These are phyloP conservation scores for Botrytis medusae DNA, from an alignment of 2,329 filamentous ascomycete species.

Conservation along the genomic window DNA sequence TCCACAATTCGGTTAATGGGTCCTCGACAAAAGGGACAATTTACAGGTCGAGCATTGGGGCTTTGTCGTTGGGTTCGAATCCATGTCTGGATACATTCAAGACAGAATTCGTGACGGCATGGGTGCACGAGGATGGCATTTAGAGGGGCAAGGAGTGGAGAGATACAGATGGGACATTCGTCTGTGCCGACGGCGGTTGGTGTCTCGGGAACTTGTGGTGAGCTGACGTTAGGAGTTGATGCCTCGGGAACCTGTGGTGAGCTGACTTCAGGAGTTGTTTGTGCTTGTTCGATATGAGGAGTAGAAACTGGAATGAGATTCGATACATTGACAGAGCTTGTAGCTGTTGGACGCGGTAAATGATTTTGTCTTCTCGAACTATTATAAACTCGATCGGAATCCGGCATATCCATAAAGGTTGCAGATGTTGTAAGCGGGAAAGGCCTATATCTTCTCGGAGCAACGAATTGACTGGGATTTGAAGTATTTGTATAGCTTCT, in stretches of 20 bases:
- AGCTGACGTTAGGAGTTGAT: not conserved
- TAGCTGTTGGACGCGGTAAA: not conserved
- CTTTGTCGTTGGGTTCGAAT: not conserved
- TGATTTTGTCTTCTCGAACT: not conserved
- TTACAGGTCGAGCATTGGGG: too few species aligned
- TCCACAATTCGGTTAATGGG: not conserved
- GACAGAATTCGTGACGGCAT: slow-evolving; percentile 3
- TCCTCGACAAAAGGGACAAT: not conserved
- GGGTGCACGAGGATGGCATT: not conserved
- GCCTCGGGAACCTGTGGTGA: not conserved
- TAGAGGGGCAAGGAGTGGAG: not conserved
- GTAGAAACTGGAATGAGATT: not conserved
- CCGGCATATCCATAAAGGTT: not conserved
- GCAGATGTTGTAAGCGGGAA: not conserved
- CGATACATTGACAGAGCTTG: not conserved
- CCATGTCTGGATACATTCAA: not conserved
- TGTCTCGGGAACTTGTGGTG: not conserved
- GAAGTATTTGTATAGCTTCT: not conserved
- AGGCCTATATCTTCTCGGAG: not conserved
- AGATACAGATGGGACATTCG: not conserved
- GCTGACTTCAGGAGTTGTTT: not conserved
- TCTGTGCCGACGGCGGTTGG: not conserved
- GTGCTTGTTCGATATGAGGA: not conserved
- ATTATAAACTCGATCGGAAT: not conserved
- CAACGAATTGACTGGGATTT: not conserved